phyloP scores from a whole-genome alignment of 2,329 filamentous ascomycete species.

The Trematosphaeria pertusa region DNA sequence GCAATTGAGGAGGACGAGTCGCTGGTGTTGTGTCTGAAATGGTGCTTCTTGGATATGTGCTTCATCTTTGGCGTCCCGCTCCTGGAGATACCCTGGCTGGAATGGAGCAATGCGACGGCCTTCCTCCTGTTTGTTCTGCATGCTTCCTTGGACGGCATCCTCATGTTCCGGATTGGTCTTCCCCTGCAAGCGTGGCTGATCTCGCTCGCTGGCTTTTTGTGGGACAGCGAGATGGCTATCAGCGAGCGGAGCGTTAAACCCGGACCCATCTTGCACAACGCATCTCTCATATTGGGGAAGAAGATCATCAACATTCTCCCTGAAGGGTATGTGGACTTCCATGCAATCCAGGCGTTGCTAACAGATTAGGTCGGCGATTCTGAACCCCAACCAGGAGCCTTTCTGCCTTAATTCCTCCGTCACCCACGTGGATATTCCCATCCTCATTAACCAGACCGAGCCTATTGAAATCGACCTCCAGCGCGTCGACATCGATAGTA shows the following conservation, averaged over 20 bases:
- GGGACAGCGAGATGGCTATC: constrained; percentile 90
- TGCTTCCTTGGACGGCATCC: constrained; percentile 76
- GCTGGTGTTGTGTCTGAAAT: constrained; percentile 92
- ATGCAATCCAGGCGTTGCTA: constrained; percentile 14
- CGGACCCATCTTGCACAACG: constrained; percentile 85
- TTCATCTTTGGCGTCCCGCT: constrained; percentile 89
- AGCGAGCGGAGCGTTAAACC: constrained; percentile 93
- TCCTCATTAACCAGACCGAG: constrained; percentile 91
- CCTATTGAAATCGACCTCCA: constrained; percentile 89
- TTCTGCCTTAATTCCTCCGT: constrained; percentile 78
- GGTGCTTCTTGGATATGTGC: constrained; percentile 83
- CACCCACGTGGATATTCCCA: constrained; percentile 72
- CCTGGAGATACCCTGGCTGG: constrained; percentile 93
- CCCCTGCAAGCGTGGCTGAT: constrained; percentile 77
- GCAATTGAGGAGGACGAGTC: constrained; percentile 84
- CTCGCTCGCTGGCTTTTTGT: constrained; percentile 78
- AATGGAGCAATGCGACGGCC: constrained; percentile 80
- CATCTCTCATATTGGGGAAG: constrained; percentile 91
- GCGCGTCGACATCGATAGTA: constrained; percentile 83
- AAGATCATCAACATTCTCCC: constrained; percentile 98
- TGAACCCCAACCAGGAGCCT: constrained; percentile 81
- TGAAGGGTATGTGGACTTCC: constrained; percentile 69
- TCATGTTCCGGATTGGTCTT: constrained; percentile 91
- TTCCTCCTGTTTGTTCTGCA: constrained; percentile 75
- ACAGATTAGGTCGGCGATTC: constrained; percentile 72